These are phyloP conservation scores for Lentinula novae-zelandiae DNA, from an alignment of 1,284 basidiomycete genomes.

Conservation along the genomic window DNA sequence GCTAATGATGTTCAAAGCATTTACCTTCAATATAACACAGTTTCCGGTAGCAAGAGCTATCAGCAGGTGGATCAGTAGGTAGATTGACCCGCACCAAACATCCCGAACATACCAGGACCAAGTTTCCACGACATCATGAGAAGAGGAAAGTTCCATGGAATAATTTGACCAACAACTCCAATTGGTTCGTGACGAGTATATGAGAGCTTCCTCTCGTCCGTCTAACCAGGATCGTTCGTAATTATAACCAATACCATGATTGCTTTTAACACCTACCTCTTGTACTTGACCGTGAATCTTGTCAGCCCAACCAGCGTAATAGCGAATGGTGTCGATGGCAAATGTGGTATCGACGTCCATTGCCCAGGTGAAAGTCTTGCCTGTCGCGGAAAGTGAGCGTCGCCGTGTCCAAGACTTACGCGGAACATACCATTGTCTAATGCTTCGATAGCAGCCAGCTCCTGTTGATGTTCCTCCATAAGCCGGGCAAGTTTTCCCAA, in stretches of 20 bases:
- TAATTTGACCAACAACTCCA: slow-evolving; percentile 86
- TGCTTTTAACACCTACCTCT: slow-evolving; percentile 29
- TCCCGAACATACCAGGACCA: slow-evolving; percentile 40
- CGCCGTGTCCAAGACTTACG: not conserved
- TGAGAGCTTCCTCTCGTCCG: slow-evolving; percentile 63
- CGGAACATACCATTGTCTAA: slow-evolving; percentile 51
- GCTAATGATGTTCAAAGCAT: slow-evolving; percentile 35
- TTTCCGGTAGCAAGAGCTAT: slow-evolving; percentile 80
- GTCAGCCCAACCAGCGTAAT: slow-evolving; percentile 52
- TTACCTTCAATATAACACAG: slow-evolving; percentile 68
- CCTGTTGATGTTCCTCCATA: slow-evolving; percentile 66
- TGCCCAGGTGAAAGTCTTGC: slow-evolving; percentile 52
- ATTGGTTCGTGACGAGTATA: slow-evolving; percentile 92
- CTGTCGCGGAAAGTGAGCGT: slow-evolving; percentile 17
- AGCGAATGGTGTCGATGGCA: slow-evolving; percentile 44
- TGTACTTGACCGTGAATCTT: slow-evolving; percentile 67
- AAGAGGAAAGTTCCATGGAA: slow-evolving; percentile 32
- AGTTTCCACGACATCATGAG: slow-evolving; percentile 75
- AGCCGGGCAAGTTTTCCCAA: slow-evolving; percentile 69
- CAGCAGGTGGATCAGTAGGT: slow-evolving; percentile 17
- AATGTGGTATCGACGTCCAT: slow-evolving; percentile 48
- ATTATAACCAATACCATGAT: slow-evolving; percentile 13
- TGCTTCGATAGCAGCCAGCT: slow-evolving; percentile 69
- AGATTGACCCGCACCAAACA: not conserved
- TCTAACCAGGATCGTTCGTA: slow-evolving; percentile 31